Evolutionary conservation across 169 alveolate genomes (phyloP).

Genomic region (Theileria equi): DNA sequence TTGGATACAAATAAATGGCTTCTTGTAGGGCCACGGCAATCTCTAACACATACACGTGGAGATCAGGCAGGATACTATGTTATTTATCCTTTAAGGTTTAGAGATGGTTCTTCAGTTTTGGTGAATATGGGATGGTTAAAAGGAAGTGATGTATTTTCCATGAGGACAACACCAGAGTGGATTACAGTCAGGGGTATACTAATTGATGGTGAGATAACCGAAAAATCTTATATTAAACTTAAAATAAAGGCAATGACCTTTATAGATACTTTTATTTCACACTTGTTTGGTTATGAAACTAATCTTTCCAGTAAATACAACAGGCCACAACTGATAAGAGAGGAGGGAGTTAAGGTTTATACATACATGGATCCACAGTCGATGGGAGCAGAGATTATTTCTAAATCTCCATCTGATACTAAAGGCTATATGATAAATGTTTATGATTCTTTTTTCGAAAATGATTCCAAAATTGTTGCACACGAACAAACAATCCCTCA

Average conservation of each 20-base stretch:
- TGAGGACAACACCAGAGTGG: slow-evolving; percentile 59
- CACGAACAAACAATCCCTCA: slow-evolving; percentile 12
- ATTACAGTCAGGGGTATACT: slow-evolving; percentile 81
- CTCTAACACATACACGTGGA: slow-evolving; percentile 57
- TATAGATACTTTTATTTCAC: slow-evolving; percentile 2
- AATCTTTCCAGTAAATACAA: slow-evolving; percentile 11
- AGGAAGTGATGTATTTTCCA: slow-evolving; percentile 41
- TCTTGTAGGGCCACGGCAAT: slow-evolving; percentile 79
- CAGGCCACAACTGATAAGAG: slow-evolving; percentile 44
- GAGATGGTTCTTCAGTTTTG: slow-evolving; percentile 73
- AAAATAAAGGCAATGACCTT: slow-evolving; percentile 31
- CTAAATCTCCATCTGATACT: slow-evolving; percentile 57
- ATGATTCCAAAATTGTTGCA: slow-evolving; percentile 57
- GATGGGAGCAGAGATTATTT: slow-evolving; percentile 64
- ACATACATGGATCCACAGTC: slow-evolving; percentile 68
- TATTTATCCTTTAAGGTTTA: slow-evolving; percentile 77
- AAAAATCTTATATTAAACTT: slow-evolving; percentile 44
- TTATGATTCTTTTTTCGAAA: slow-evolving; percentile 77
- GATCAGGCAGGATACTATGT: slow-evolving; percentile 67
- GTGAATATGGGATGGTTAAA: slow-evolving; percentile 80
- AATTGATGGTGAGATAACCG: slow-evolving; percentile 76
- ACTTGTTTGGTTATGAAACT: neutral
- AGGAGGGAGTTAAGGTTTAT: slow-evolving; percentile 57
- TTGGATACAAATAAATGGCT: slow-evolving; percentile 75
- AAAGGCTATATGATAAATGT: slow-evolving; percentile 66